Evolutionary conservation across 805 yeast species (phyloP).

Genomic region (Cyberlindnera euphorbiae): DNA sequence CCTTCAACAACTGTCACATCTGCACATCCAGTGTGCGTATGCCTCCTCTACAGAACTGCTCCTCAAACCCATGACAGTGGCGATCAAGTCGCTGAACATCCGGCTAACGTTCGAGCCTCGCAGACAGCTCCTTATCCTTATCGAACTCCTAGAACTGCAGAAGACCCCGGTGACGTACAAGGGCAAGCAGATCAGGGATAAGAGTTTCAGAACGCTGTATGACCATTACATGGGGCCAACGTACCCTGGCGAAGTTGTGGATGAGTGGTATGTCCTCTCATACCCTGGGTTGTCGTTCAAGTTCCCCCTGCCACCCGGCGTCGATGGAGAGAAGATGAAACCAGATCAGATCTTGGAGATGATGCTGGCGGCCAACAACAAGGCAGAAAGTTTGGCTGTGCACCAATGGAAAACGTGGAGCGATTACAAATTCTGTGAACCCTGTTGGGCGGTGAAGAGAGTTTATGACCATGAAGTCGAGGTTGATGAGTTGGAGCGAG

Average conservation of each 20-base stretch:
- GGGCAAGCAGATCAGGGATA: slow-evolving; percentile 14
- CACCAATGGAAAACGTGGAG: slow-evolving; percentile 14
- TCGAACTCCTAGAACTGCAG: slow-evolving; percentile 13
- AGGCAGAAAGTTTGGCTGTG: slow-evolving; percentile 10
- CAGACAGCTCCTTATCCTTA: slow-evolving; percentile 11
- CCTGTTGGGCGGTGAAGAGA: slow-evolving; percentile 14
- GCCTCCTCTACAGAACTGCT: too few relatives aligned
- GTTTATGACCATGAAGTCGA: slow-evolving; percentile 6
- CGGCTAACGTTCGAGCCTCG: slow-evolving; percentile 8
- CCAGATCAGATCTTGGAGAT: slow-evolving; percentile 10
- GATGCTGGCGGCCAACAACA: slow-evolving; percentile 10
- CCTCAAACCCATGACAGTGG: too few relatives aligned
- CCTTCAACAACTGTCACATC: too few relatives aligned
- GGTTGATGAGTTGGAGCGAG: slow-evolving; percentile 9
- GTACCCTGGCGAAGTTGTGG: slow-evolving; percentile 43
- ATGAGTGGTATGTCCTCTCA: slow-evolving; percentile 32
- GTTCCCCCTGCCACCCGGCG: slow-evolving; percentile 26
- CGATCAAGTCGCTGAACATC: slow-evolving; percentile 7
- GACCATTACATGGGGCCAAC: slow-evolving; percentile 60
- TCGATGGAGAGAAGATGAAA: slow-evolving; percentile 2
- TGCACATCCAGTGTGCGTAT: too few relatives aligned
- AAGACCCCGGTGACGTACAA: slow-evolving; percentile 12
- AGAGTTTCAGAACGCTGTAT: slow-evolving; percentile 41
- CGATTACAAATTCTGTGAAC: too few relatives aligned
- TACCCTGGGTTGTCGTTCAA: slow-evolving; percentile 55